These are phyloP conservation scores for Perkinsus marinus DNA, from an alignment of 169 alveolate species.

Conservation along the genomic window DNA sequence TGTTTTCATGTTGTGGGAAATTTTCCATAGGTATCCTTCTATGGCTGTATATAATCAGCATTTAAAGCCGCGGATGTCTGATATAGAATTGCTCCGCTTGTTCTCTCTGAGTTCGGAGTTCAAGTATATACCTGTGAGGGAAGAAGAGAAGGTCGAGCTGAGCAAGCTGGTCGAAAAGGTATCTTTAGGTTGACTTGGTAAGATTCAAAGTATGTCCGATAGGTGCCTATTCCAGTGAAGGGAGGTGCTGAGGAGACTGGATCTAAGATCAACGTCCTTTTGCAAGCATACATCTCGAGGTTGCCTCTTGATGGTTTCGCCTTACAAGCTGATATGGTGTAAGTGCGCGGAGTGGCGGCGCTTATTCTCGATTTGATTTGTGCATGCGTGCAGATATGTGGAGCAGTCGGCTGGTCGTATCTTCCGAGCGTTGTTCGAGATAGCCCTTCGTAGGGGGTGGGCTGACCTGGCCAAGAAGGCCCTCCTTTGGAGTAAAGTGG, in stretches of 20 bases:
- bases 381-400: conserved; percentile 46
- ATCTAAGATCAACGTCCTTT: conserved; percentile 83
- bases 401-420: conserved; percentile 97
- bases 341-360: neutral
- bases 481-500: conserved; percentile 85
- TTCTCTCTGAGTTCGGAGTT: conserved; percentile 92
- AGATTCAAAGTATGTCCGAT: neutral
- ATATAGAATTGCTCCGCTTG: conserved; percentile 81
- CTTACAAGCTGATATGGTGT: conserved; percentile 91
- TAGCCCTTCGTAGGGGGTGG: conserved; percentile 84
- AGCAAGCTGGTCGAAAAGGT: conserved; percentile 77
- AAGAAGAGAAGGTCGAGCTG: conserved; percentile 91
- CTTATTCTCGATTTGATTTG: neutral
- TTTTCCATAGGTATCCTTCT: conserved; percentile 58
- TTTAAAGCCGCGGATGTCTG: conserved; percentile 67
- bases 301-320: conserved; percentile 91
- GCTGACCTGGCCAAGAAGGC: conserved; percentile 75
- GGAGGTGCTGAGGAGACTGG: conserved; percentile 64
- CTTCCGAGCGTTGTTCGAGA: conserved; percentile 92
- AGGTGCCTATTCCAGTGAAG: conserved; percentile 74
- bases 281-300: conserved; percentile 89
- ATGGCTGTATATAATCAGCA: conserved; percentile 81
- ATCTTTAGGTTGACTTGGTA: conserved; percentile 39
- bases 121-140: conserved; percentile 86
- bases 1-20: conserved; percentile 1